Percentiles rank a stretch among this genome's conserved stretches.
Conservation (phyloP, 2,329 filamentous ascomycete genomes). For the Neurospora sp. region DNA sequence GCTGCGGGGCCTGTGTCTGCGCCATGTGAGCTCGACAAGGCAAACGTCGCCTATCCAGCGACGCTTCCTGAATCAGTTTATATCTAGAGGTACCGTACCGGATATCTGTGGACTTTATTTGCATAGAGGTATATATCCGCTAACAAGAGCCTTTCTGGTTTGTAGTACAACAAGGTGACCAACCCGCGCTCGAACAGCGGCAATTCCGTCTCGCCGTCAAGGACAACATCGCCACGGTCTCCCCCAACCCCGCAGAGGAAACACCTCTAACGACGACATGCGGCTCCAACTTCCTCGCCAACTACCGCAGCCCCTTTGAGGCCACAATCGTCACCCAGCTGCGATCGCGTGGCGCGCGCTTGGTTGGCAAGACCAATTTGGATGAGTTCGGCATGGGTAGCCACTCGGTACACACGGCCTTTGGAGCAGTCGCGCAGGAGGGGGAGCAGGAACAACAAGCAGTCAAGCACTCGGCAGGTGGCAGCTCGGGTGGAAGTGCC, state of each 20-base stretch:
- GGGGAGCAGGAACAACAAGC: constrained; percentile 9
- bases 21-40: constrained; percentile 7
- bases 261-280: constrained; percentile 64
- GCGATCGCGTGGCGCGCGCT: constrained; percentile 47
- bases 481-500: constrained; percentile 90
- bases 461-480: constrained; percentile 57
- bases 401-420: constrained; percentile 22
- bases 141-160: neutral
- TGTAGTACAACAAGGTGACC: neutral
- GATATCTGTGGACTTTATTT: neutral
- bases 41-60: constrained; percentile 9
- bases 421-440: constrained; percentile 18
- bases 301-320: constrained; percentile 66
- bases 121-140: no score
- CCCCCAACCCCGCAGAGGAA: neutral
- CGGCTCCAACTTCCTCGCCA: constrained; percentile 63
- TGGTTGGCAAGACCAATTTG: constrained; percentile 80
- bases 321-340: constrained; percentile 71
- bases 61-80: constrained; percentile 18
- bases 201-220: constrained; percentile 53
- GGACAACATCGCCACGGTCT: constrained; percentile 62
- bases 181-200: neutral
- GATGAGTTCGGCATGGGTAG: constrained; percentile 50
- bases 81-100: constrained; percentile 10
- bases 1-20: constrained; percentile 12